Evolutionary conservation across 1,284 basidiomycete genomes (phyloP).

Genomic region (Taiwanofungus camphoratus): DNA sequence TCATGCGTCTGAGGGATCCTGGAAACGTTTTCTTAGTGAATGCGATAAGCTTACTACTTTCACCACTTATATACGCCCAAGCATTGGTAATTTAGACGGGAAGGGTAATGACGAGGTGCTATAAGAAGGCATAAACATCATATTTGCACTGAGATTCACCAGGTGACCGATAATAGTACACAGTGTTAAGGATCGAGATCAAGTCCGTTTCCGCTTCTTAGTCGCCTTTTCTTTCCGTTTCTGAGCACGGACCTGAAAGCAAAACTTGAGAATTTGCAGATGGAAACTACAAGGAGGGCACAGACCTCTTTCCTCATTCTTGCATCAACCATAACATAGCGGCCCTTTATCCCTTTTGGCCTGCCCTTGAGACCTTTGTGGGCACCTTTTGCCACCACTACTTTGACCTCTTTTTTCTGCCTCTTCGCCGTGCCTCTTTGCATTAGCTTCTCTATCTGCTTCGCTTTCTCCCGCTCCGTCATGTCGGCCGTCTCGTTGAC

Average conservation of each 20-base stretch:
- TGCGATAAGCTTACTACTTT: slow-evolving; percentile 46
- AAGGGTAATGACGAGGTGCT: not conserved
- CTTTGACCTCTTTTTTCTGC: slow-evolving; percentile 75
- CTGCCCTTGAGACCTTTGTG: slow-evolving; percentile 90
- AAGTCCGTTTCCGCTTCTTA: slow-evolving; percentile 48
- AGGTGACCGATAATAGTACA: slow-evolving; percentile 2
- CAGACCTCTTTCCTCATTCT: slow-evolving; percentile 80
- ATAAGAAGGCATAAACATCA: not conserved
- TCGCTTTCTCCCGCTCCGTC: slow-evolving; percentile 92
- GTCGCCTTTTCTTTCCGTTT: slow-evolving; percentile 64
- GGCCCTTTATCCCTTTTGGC: slow-evolving; percentile 93
- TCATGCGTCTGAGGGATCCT: slow-evolving; percentile 33
- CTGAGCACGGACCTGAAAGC: slow-evolving; percentile 55
- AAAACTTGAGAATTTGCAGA: slow-evolving; percentile 5
- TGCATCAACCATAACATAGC: slow-evolving; percentile 89
- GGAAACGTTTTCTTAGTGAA: slow-evolving; percentile 46
- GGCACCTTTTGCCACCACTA: slow-evolving; percentile 90
- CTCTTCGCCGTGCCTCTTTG: slow-evolving; percentile 70
- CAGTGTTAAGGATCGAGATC: slow-evolving; percentile 4
- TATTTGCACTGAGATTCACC: slow-evolving; percentile 1
- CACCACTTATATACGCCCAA: slow-evolving; percentile 18
- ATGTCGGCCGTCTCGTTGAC: slow-evolving; percentile 88
- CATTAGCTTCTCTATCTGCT: slow-evolving; percentile 90
- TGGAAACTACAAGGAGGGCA: slow-evolving; percentile 7
- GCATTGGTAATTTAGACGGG: slow-evolving; percentile 4